A percentile compares a stretch with the other conserved stretches of the same genome.
These are phyloP conservation scores for Heimioporus retisporus DNA, from an alignment of 1,284 basidiomycete genomes.

Conservation along the genomic window DNA sequence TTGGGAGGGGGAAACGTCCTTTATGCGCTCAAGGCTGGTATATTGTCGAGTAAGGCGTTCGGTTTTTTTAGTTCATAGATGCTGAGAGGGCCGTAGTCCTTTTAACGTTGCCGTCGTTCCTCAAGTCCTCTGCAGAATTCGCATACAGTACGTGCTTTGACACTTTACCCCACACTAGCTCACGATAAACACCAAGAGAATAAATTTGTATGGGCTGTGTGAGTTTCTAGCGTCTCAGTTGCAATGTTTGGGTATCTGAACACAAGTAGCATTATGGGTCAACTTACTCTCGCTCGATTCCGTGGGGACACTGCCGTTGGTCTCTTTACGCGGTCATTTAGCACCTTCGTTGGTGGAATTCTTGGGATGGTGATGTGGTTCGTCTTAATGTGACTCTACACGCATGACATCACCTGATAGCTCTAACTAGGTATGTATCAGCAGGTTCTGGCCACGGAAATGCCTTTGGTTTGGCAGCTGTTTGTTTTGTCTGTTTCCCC, in stretches of 20 bases:
- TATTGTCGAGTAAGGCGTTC: constrained; percentile 62
- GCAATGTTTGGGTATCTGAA: constrained; percentile 5
- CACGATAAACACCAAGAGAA: constrained; percentile 49
- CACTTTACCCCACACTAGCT: background rate
- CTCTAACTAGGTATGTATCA: constrained; percentile 73
- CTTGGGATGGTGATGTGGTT: constrained; percentile 80
- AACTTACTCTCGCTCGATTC: constrained; percentile 75
- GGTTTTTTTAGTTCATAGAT: background rate
- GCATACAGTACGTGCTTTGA: constrained; percentile 63
- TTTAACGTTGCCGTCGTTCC: constrained; percentile 68
- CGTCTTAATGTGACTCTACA: constrained; percentile 24
- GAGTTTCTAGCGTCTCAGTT: constrained; percentile 23
- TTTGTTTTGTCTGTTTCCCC: constrained; percentile 78
- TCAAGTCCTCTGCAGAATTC: constrained; percentile 65
- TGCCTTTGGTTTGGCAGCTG: constrained; percentile 79
- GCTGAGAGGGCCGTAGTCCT: constrained; percentile 51
- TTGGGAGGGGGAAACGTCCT: constrained; percentile 69
- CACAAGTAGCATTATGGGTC: constrained; percentile 70
- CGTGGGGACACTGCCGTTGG: constrained; percentile 84
- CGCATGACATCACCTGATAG: constrained; percentile 1
- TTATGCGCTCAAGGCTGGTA: constrained; percentile 85
- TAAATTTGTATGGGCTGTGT: constrained; percentile 69
- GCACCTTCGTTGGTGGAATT: constrained; percentile 78
- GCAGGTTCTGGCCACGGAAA: constrained; percentile 73
- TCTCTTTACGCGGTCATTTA: constrained; percentile 69